These are phyloP conservation scores for Niveomyces coronatus DNA, from an alignment of 2,329 filamentous ascomycete species.

Conservation along the genomic window DNA sequence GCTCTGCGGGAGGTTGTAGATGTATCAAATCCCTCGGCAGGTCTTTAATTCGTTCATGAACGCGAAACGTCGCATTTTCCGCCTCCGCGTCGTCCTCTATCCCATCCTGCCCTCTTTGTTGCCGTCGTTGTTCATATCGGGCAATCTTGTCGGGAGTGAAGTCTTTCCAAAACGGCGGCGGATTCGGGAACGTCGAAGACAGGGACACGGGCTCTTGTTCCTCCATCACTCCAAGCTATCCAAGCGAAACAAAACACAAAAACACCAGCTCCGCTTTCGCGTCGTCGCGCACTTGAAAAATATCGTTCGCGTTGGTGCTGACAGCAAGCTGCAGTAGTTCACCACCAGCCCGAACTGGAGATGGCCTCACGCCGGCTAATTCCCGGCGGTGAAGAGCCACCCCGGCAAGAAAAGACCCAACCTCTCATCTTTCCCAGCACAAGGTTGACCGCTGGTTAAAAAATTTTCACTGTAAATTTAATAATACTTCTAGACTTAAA, in stretches of 20 bases:
- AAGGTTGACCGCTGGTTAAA: background rate
- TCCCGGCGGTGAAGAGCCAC: conserved; percentile 13
- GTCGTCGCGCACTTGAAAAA: no score
- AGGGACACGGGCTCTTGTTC: conserved; percentile 37
- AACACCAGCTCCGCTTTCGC: background rate
- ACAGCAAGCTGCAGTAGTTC: no score
- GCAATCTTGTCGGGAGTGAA: conserved; percentile 70
- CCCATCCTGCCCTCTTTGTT: conserved; percentile 30
- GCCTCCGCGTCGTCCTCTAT: conserved; percentile 15
- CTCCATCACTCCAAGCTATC: conserved; percentile 40
- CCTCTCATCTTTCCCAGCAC: conserved; percentile 4
- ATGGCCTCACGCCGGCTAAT: conserved; percentile 21
- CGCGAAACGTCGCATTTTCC: conserved; percentile 16
- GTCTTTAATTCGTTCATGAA: conserved; percentile 30
- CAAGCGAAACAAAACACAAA: background rate
- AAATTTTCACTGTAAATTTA: background rate
- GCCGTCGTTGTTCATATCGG: conserved; percentile 37
- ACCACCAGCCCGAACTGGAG: no score
- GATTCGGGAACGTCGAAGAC: conserved; percentile 68
- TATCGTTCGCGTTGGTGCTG: no score
- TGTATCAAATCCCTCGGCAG: conserved; percentile 63
- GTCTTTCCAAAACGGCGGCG: conserved; percentile 80
- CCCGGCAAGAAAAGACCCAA: conserved; percentile 5
- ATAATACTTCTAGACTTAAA: background rate
- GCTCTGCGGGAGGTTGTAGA: conserved; percentile 72